Percentiles rank a stretch among this genome's conserved stretches.
These are phyloP conservation scores for Rutstroemia sp. DNA, from an alignment of 2,329 filamentous ascomycete genomes.

Conservation along the genomic window DNA sequence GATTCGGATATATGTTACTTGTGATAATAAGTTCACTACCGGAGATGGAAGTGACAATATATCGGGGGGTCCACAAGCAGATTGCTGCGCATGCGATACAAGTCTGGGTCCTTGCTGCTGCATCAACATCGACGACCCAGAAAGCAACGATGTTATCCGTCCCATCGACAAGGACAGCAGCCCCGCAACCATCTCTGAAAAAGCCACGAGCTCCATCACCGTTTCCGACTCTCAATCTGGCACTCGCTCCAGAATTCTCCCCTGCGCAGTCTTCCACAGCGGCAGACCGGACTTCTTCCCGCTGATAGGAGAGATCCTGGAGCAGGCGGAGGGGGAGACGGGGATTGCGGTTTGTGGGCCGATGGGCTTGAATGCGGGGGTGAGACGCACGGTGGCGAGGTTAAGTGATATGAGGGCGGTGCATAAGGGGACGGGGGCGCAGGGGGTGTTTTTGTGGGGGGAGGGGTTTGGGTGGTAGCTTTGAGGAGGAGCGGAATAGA, in stretches of 20 bases:
- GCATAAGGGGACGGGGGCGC: constrained; percentile 56
- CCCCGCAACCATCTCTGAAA: not conserved
- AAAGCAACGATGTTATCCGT: not conserved
- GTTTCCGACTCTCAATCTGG: constrained; percentile 20
- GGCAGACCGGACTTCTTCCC: constrained; percentile 43
- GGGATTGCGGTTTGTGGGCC: constrained; percentile 55
- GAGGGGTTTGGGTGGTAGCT: constrained; percentile 50
- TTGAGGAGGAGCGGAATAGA: not conserved
- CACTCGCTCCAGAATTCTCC: constrained; percentile 22
- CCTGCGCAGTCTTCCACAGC: constrained; percentile 4
- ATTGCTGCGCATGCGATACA: constrained; percentile 18
- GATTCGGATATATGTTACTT: constrained; percentile 48
- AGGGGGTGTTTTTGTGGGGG: constrained; percentile 53
- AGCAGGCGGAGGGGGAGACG: constrained; percentile 53
- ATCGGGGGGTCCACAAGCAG: not conserved
- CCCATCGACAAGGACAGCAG: not conserved
- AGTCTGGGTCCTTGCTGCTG: constrained; percentile 17
- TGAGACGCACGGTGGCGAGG: constrained; percentile 46
- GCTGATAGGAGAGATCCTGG: constrained; percentile 46
- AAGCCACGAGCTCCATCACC: constrained; percentile 5
- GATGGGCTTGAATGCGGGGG: constrained; percentile 42
- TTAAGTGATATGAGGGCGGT: constrained; percentile 54
- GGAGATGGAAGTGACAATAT: no score
- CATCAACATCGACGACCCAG: constrained; percentile 2
- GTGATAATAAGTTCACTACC: constrained; percentile 19